phyloP scores from a whole-genome alignment of 164 flowering plant species.

The Aristolochia californica region DNA sequence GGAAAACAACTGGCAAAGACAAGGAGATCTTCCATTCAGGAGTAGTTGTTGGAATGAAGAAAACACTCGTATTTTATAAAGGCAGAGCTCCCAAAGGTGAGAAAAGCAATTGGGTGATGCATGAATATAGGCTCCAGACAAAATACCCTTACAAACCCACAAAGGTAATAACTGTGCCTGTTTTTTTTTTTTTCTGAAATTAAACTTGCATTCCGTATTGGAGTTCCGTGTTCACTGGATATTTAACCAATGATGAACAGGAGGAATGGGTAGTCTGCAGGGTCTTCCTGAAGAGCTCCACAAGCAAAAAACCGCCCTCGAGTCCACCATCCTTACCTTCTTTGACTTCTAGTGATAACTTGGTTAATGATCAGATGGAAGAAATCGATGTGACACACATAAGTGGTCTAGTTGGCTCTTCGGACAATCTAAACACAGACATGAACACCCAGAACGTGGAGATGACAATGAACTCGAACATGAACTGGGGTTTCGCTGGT shows the following conservation, averaged over 20 bases:
- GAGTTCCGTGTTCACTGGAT: no score
- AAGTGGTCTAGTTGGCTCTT: slow-evolving; percentile 17
- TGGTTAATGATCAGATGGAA: slow-evolving; percentile 34
- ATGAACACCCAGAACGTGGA: slow-evolving; percentile 9
- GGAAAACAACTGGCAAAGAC: slow-evolving; percentile 96
- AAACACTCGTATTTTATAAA: slow-evolving; percentile 81
- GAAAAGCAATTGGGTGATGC: slow-evolving; percentile 94
- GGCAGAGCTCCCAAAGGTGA: slow-evolving; percentile 95
- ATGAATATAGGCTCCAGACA: slow-evolving; percentile 67
- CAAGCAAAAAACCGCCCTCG: slow-evolving; percentile 37
- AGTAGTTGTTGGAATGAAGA: slow-evolving; percentile 68
- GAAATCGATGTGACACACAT: slow-evolving; percentile 39
- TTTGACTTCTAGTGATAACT: slow-evolving; percentile 35
- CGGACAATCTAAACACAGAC: slow-evolving; percentile 15
- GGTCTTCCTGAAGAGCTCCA: slow-evolving; percentile 60
- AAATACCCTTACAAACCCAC: slow-evolving; percentile 42
- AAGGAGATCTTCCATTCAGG: slow-evolving; percentile 67
- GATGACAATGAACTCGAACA: slow-evolving; percentile 16
- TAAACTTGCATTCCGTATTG: no score
- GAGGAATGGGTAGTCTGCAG: slow-evolving; percentile 96
- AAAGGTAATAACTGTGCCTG: slow-evolving; percentile 32
- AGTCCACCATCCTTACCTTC: slow-evolving; percentile 30
- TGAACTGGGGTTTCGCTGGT: slow-evolving; percentile 28
- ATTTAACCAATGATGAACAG: no score
- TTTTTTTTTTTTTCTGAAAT: no score